Percentiles rank a stretch among this genome's conserved stretches.
phyloP scores from a whole-genome alignment of 306 rosid species.

The Sicyos edulis region DNA sequence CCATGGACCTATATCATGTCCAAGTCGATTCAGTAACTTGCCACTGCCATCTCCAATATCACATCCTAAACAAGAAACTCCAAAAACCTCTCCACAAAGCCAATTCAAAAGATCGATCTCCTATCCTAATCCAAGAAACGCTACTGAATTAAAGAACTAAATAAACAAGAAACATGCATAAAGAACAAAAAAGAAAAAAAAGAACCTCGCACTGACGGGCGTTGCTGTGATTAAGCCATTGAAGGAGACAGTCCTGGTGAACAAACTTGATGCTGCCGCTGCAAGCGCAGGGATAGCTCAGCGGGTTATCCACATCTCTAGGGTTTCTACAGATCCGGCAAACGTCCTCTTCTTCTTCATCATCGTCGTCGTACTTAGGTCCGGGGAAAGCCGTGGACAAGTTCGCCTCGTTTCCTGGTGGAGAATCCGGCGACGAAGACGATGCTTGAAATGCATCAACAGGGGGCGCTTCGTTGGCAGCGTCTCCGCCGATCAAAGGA shows the following conservation, averaged over 20 bases:
- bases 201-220: conserved; percentile 99
- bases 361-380: conserved; percentile 65
- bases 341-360: conserved; percentile 95
- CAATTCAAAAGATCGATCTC: background rate
- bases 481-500: conserved; percentile 36
- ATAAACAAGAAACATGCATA: background rate
- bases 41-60: background rate
- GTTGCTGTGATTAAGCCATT: conserved; percentile 99
- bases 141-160: background rate
- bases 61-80: background rate
- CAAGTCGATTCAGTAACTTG: background rate
- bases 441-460: conserved; percentile 30
- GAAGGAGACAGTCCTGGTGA: conserved; percentile 96
- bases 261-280: conserved; percentile 98
- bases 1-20: background rate
- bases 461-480: conserved; percentile 26
- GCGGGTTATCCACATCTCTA: conserved; percentile 82
- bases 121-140: background rate
- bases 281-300: conserved; percentile 91
- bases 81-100: background rate
- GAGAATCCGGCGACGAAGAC: conserved; percentile 35
- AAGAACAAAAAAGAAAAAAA: conserved; percentile 2
- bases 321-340: conserved; percentile 97
- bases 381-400: conserved; percentile 29
- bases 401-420: conserved; percentile 35